Conservation (phyloP, 2,329 filamentous ascomycete species). For the Exophiala alcalophila region DNA sequence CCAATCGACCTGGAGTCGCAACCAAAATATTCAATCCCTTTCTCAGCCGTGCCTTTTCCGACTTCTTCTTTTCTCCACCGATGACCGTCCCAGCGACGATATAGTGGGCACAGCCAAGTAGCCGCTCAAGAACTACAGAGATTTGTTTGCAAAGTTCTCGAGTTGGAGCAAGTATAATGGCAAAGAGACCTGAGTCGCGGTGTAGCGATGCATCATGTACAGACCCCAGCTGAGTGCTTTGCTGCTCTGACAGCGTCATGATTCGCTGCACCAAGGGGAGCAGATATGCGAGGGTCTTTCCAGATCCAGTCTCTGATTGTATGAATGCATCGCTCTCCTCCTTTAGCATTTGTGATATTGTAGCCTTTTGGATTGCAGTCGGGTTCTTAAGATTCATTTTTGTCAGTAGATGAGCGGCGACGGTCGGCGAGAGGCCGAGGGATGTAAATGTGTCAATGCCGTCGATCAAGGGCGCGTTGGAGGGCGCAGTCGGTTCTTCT, state of each 20-base stretch:
- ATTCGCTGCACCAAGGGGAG: conserved; percentile 88
- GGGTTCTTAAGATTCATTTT: conserved; percentile 88
- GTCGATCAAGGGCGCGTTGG: conserved; percentile 83
- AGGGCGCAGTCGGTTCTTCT: conserved; percentile 63
- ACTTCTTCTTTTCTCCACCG: conserved; percentile 69
- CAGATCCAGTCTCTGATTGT: conserved; percentile 94
- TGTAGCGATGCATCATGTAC: conserved; percentile 59
- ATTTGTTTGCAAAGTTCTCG: conserved; percentile 95
- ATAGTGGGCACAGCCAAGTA: conserved; percentile 89
- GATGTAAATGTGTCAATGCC: conserved; percentile 83
- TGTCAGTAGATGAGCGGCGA: conserved; percentile 77
- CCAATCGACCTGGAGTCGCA: conserved; percentile 85
- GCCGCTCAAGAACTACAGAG: conserved; percentile 74
- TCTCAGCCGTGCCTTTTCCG: conserved; percentile 87
- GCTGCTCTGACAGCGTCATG: conserved; percentile 59
- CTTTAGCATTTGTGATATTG: conserved; percentile 74
- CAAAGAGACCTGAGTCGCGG: conserved; percentile 85
- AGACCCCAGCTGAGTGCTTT: conserved; percentile 35
- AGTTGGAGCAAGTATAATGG: conserved; percentile 89
- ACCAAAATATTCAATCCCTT: conserved; percentile 96
- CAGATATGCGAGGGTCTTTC: conserved; percentile 95
- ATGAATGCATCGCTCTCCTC: conserved; percentile 89
- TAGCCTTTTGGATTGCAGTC: conserved; percentile 89
- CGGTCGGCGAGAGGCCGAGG: conserved; percentile 73
- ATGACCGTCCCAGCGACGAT: conserved; percentile 85